These are phyloP conservation scores for Chaetomiaceae sp. DNA, from an alignment of 2,329 filamentous ascomycete species.

Conservation along the genomic window DNA sequence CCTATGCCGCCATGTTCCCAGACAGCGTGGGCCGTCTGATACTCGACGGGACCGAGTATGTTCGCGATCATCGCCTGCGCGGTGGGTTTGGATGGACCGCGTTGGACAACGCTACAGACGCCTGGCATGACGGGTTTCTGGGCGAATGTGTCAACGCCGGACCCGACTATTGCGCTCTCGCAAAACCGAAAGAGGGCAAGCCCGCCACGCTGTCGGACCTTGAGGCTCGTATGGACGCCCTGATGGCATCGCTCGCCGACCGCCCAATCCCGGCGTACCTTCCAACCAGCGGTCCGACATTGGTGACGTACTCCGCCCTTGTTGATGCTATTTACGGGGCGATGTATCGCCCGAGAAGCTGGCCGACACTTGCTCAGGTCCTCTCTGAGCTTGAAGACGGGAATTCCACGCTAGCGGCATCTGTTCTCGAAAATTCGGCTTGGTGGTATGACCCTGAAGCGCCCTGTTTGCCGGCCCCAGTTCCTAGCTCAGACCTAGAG, in stretches of 20 bases:
- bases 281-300: constrained; percentile 36
- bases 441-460: constrained; percentile 42
- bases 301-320: constrained; percentile 44
- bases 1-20: constrained; percentile 49
- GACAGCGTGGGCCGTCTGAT: constrained; percentile 45
- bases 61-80: constrained; percentile 42
- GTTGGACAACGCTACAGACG: constrained; percentile 46
- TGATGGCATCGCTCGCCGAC: constrained; percentile 37
- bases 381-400: constrained; percentile 42
- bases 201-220: constrained; percentile 36
- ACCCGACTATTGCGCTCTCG: constrained; percentile 42
- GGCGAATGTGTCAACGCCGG: constrained; percentile 48
- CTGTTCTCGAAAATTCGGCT: constrained; percentile 34
- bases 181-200: constrained; percentile 30
- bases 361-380: constrained; percentile 40
- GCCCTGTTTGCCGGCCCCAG: constrained; percentile 29
- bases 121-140: constrained; percentile 48
- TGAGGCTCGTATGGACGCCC: constrained; percentile 36
- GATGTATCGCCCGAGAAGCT: constrained; percentile 42
- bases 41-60: constrained; percentile 47
- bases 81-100: constrained; percentile 46
- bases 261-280: constrained; percentile 40
- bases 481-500: constrained; percentile 36
- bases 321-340: constrained; percentile 38
- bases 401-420: constrained; percentile 40